Conservation (phyloP, 2,329 filamentous ascomycete genomes). For the Biscogniauxia mediterranea region DNA sequence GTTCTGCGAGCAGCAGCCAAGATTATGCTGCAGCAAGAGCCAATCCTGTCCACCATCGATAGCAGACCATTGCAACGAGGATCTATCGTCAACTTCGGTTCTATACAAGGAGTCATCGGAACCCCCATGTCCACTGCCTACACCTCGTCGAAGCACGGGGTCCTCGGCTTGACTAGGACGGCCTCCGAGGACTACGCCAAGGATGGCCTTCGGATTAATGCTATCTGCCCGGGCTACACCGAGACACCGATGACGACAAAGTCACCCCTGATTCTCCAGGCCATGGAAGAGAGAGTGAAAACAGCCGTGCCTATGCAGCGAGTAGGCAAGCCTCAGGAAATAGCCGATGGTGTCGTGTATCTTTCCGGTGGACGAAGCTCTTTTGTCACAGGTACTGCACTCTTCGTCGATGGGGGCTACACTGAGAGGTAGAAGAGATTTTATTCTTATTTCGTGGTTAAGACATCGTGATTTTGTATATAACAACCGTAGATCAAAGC, state of each 20-base stretch:
- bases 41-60: conserved; percentile 37
- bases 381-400: conserved; percentile 9
- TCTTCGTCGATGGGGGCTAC: conserved; percentile 15
- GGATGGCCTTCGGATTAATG: conserved; percentile 39
- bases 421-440: not conserved
- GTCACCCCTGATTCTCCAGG: conserved; percentile 27
- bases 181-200: conserved; percentile 43
- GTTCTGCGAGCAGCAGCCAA: conserved; percentile 38
- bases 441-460: too few relatives aligned
- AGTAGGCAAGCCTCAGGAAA: conserved; percentile 28
- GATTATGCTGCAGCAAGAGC: conserved; percentile 44
- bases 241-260: conserved; percentile 32
- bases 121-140: conserved; percentile 32
- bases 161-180: conserved; percentile 37
- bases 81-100: conserved; percentile 38
- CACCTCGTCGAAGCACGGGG: conserved; percentile 36
- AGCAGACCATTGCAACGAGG: conserved; percentile 28
- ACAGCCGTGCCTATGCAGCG: conserved; percentile 29
- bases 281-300: conserved; percentile 25
- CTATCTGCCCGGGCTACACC: conserved; percentile 33
- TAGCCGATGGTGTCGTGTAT: conserved; percentile 31
- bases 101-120: conserved; percentile 37
- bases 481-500: too few relatives aligned
- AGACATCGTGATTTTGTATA: too few relatives aligned
- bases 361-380: conserved; percentile 14